Evolutionary conservation across 164 flowering plant species (phyloP).

Genomic region (Nymphaea colorata): DNA sequence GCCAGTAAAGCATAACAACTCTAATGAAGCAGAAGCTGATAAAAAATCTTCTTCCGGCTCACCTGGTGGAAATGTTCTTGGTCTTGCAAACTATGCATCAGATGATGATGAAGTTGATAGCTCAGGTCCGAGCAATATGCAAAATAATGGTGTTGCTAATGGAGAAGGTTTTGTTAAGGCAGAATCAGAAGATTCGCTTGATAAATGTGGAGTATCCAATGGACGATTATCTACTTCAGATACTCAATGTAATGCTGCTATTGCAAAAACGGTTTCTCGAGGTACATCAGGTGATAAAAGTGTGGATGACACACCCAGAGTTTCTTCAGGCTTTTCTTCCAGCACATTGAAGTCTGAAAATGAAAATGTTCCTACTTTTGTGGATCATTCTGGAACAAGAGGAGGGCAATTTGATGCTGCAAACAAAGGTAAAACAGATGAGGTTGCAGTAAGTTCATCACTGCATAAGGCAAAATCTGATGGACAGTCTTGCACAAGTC

Average conservation of each 20-base stretch:
- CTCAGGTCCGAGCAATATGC: slow-evolving; percentile 15
- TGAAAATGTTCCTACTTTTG: not conserved
- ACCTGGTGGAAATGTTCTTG: slow-evolving; percentile 55
- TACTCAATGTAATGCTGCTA: slow-evolving; percentile 5
- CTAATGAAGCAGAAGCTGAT: slow-evolving; percentile 23
- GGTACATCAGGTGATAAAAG: slow-evolving; percentile 1
- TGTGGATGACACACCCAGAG: not conserved
- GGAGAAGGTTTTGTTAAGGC: slow-evolving; percentile 13
- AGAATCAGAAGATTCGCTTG: slow-evolving; percentile 20
- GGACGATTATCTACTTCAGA: slow-evolving; percentile 7
- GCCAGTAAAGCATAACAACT: slow-evolving; percentile 34
- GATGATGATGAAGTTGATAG: slow-evolving; percentile 49
- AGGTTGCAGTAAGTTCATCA: not conserved
- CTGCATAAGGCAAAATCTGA: slow-evolving; percentile 5
- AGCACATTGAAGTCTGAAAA: not conserved
- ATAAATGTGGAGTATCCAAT: slow-evolving; percentile 7
- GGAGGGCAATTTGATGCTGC: slow-evolving; percentile 2
- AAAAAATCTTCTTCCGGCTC: slow-evolving; percentile 39
- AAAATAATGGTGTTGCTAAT: slow-evolving; percentile 7
- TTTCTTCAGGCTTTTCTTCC: not conserved
- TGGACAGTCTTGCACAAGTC: slow-evolving; percentile 2
- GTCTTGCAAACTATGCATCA: slow-evolving; percentile 83
- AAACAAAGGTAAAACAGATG: slow-evolving; percentile 3
- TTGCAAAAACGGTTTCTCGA: not conserved
- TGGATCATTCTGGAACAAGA: slow-evolving; percentile 3